Base-by-base conservation (phyloP, 2,329 filamentous ascomycete genomes). In the Bipolaris sorokiniana region DNA sequence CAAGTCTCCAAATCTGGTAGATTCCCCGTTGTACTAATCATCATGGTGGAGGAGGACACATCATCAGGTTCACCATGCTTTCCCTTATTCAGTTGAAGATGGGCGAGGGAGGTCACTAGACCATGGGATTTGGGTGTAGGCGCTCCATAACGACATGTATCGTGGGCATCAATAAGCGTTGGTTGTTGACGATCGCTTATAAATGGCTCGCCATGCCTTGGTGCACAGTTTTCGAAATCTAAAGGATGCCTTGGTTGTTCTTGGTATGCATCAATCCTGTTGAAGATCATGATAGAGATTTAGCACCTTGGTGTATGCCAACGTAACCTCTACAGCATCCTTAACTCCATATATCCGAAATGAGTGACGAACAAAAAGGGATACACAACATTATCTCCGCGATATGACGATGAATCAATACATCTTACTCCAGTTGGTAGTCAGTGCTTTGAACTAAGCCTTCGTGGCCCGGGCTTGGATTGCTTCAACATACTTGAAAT, bases 111-210 rank as follows among this genome's bases (percentile, higher is more conserved):
- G 38, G 33, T 33, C 5, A 26, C 47, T 33, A 34, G 42, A 15
- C 13, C 36, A 3, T 28, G n/a, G 22, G n/a, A 31, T 26, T 16
- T 51, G 40, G 33, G 26, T 26, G 22, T 41, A 34, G 48, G 20
- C 20, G 34, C 34, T 37, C 41, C 7, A 46, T n/a, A 10, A 16
- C 16, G 36, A 18, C 15, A n/a, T n/a, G 41, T 18, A 42, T 26
- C 9, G 37, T 28, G 20, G 41, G 15, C 9, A 46, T 56, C 48
- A 46, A 38, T 56, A 56, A 56, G 40, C 48, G 33, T 46, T 13
- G 16, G 16, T 42, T 38, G 48, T 26, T 3, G 18, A 10, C 15
- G 1, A n/a, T 20, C 7, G 33, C 33, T 28, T 48, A 20, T 18
- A 11, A 48, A 15, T 48, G 46, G 33, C 33, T 37, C 15, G 3